Conservation (phyloP, 2,329 filamentous ascomycete species). For the Trichophyton verrucosum region DNA sequence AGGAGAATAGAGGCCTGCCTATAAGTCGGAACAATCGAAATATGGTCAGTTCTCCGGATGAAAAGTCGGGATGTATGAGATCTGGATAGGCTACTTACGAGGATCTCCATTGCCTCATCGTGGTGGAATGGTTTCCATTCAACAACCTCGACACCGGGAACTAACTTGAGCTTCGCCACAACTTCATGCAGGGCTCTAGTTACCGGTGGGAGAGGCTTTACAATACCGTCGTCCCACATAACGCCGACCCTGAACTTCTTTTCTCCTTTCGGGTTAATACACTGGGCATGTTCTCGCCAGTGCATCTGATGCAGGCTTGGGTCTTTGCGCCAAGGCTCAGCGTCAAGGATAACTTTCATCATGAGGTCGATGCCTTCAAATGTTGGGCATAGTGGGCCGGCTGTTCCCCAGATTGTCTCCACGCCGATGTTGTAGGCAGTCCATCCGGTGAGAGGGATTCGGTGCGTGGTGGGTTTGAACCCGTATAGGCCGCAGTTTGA, state of each 20-base stretch:
- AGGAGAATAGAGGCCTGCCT: slow-evolving; percentile 41
- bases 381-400: slow-evolving; percentile 20
- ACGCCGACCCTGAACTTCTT: slow-evolving; percentile 49
- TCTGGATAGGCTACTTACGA: slow-evolving; percentile 20
- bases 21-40: neutral
- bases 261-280: slow-evolving; percentile 13
- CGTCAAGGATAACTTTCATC: slow-evolving; percentile 23
- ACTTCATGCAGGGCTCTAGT: slow-evolving; percentile 41
- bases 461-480: slow-evolving; percentile 29
- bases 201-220: slow-evolving; percentile 49
- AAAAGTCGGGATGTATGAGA: slow-evolving; percentile 10
- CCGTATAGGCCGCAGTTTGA: slow-evolving; percentile 42
- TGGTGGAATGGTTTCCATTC: slow-evolving; percentile 36
- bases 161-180: slow-evolving; percentile 38
- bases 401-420: slow-evolving; percentile 36
- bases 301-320: slow-evolving; percentile 26
- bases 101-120: slow-evolving; percentile 37
- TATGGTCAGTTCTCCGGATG: neutral
- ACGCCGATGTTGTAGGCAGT: slow-evolving; percentile 26
- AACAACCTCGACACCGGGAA: slow-evolving; percentile 17
- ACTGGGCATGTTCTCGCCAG: slow-evolving; percentile 22
- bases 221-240: slow-evolving; percentile 47
- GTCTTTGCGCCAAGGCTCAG: slow-evolving; percentile 28
- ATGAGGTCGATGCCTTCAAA: slow-evolving; percentile 19
- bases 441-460: slow-evolving; percentile 39